Conservation (phyloP, 108 stramenopile species). For the Skeletonema costatum region DNA sequence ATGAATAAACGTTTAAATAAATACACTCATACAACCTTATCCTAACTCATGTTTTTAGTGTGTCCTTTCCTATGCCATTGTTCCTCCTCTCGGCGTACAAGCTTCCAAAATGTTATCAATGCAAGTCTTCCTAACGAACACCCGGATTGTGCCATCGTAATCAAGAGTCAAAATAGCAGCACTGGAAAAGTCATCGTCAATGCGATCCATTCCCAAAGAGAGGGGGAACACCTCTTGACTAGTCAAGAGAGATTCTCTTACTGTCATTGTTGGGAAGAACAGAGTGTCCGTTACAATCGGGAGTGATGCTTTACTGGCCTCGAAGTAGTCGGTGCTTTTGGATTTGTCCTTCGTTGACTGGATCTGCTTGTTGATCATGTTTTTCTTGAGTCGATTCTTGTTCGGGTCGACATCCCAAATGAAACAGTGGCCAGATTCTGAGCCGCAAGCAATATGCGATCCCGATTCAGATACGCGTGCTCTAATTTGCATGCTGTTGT, state of each 20-base stretch:
- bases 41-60: not conserved
- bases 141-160: constrained; percentile 53
- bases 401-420: constrained; percentile 49
- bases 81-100: constrained; percentile 37
- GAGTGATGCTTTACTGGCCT: constrained; percentile 35
- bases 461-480: constrained; percentile 70
- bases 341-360: constrained; percentile 42
- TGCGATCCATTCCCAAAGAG: constrained; percentile 41
- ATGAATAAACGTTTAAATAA: not conserved
- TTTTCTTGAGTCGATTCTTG: constrained; percentile 36
- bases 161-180: constrained; percentile 53
- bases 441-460: constrained; percentile 67
- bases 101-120: constrained; percentile 51
- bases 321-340: constrained; percentile 44
- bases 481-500: constrained; percentile 75
- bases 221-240: constrained; percentile 39
- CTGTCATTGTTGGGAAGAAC: constrained; percentile 35
- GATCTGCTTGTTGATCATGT: constrained; percentile 16
- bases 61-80: constrained; percentile 6
- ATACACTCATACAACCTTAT: not conserved
- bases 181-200: constrained; percentile 48
- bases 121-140: constrained; percentile 46
- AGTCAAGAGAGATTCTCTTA: constrained; percentile 38
- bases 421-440: constrained; percentile 69
- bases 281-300: constrained; percentile 52